Conservation (phyloP, 257 asterid genomes). For the Dorcoceras hygrometricum region DNA sequence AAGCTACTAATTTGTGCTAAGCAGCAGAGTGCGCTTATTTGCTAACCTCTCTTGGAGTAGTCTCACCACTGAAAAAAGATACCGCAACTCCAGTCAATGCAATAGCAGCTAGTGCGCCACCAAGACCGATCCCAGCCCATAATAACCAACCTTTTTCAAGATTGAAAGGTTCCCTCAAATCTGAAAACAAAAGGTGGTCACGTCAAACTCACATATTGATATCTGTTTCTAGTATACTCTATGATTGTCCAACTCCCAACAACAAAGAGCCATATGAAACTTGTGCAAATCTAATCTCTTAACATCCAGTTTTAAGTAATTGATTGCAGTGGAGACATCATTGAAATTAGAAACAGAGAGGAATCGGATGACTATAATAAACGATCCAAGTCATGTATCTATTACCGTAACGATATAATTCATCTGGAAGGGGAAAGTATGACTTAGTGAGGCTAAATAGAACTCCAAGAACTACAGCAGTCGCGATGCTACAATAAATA, state of each 20-base stretch:
- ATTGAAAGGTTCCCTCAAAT: slow-evolving; percentile 78
- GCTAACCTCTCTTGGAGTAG: slow-evolving; percentile 90
- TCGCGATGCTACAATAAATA: slow-evolving; percentile 57
- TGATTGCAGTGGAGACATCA: neutral
- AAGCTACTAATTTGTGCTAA: slow-evolving; percentile 8
- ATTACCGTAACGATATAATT: slow-evolving; percentile 85
- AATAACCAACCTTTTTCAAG: slow-evolving; percentile 85
- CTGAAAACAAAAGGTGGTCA: slow-evolving; percentile 40
- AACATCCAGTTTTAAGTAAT: too few species aligned
- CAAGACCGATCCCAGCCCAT: slow-evolving; percentile 93
- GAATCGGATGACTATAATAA: neutral
- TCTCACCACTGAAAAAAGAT: slow-evolving; percentile 67
- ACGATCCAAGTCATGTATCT: neutral
- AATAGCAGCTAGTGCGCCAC: slow-evolving; percentile 75
- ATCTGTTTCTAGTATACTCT: neutral
- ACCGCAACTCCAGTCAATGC: slow-evolving; percentile 69
- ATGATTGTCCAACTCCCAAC: neutral
- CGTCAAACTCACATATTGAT: neutral
- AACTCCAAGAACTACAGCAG: slow-evolving; percentile 77
- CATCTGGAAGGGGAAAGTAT: slow-evolving; percentile 82
- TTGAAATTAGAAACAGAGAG: neutral
- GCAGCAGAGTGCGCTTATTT: slow-evolving; percentile 20
- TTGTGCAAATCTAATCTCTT: neutral
- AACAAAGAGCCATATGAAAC: neutral
- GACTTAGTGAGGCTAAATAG: slow-evolving; percentile 83